Base-by-base conservation (phyloP, 108 stramenopile species). In the Aureococcus anophagefferens region DNA sequence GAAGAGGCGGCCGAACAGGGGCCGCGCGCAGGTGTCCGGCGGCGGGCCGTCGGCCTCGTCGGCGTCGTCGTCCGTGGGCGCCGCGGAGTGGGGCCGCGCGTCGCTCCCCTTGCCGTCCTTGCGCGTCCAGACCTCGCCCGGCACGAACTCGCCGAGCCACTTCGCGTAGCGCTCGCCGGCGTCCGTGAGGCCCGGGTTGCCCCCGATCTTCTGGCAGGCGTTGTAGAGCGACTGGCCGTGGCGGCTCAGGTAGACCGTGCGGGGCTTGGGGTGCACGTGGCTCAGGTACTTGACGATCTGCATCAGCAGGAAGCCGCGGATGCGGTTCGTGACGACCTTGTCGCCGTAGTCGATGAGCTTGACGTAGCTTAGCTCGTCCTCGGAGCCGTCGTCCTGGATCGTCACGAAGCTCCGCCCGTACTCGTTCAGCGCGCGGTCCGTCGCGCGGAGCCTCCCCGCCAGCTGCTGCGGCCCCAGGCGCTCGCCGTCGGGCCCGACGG, bases 321-420 rank as follows among this genome's bases (percentile, higher is more conserved):
- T 72, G 35, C 68, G 74, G 68, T 78, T 72, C 63, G 64, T 44
- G 33, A 72, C 16, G 31, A 72, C 64, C 25, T 36, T 35, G 13
- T 72, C 15, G 3, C 71, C 71, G 64, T 64, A 72, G 64, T 72
- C 71, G 28, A 65, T 30, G n/a, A 72, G 62, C 17, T 44, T 36
- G 71, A 72, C 64, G n/a, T 45, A 72, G 32, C 33, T 35, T 18
- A 72, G 36, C 16, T 72, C 71, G 15, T 72, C 71, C 34, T 65
- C 34, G n/a, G 51, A 59, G 3, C 51, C 51, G 25, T 59, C 51
- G 46, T 88, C 87, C 76, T 97, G 97, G 25, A 88, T 85, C 66
- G 78, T 70, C 66, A 76, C 79, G 79, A 97, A 99, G 71, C 88
- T 83, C 69, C 81, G 85, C 35, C 95, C 85, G 46, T 93, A 84